Conservation (phyloP, 2,329 filamentous ascomycete species). For the Chalaropsis thielavioides region DNA sequence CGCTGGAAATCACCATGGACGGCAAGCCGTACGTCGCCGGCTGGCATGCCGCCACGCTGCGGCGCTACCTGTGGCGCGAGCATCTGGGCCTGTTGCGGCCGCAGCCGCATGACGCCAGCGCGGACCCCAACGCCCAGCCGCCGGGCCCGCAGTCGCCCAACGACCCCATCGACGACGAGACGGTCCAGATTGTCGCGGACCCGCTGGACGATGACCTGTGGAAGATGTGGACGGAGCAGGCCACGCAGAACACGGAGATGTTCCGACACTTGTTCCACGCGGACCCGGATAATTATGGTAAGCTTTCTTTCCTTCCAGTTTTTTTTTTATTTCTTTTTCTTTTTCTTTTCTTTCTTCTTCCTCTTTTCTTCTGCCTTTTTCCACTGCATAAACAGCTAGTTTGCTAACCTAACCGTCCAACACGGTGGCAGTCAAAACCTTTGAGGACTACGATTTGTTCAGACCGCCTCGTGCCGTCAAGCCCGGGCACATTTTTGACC, state of each 20-base stretch:
- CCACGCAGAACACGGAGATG: conserved; percentile 55
- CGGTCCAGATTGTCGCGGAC: conserved; percentile 53
- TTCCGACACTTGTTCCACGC: conserved; percentile 74
- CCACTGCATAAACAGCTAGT: conserved; percentile 16
- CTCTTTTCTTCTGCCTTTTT: not conserved
- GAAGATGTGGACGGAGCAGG: conserved; percentile 53
- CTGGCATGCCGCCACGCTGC: conserved; percentile 67
- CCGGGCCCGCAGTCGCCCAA: conserved; percentile 53
- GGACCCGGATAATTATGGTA: conserved; percentile 75
- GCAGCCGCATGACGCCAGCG: conserved; percentile 51
- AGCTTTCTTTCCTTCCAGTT: conserved; percentile 23
- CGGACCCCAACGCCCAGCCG: conserved; percentile 60
- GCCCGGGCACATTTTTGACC: conserved; percentile 75
- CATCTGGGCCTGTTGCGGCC: conserved; percentile 69
- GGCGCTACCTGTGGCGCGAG: conserved; percentile 77
- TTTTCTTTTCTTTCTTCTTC: not conserved
- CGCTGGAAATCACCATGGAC: conserved; percentile 59
- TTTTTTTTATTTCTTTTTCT: not conserved
- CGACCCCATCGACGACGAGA: conserved; percentile 44
- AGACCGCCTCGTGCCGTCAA: conserved; percentile 55
- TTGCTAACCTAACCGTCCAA: not conserved
- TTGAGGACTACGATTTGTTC: conserved; percentile 78
- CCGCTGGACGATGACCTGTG: conserved; percentile 53
- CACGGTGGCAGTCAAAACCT: conserved; percentile 53
- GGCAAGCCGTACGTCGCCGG: conserved; percentile 63